Base-by-base conservation (phyloP, 2,329 filamentous ascomycete species). In the Ilyonectria mors-panacis region DNA sequence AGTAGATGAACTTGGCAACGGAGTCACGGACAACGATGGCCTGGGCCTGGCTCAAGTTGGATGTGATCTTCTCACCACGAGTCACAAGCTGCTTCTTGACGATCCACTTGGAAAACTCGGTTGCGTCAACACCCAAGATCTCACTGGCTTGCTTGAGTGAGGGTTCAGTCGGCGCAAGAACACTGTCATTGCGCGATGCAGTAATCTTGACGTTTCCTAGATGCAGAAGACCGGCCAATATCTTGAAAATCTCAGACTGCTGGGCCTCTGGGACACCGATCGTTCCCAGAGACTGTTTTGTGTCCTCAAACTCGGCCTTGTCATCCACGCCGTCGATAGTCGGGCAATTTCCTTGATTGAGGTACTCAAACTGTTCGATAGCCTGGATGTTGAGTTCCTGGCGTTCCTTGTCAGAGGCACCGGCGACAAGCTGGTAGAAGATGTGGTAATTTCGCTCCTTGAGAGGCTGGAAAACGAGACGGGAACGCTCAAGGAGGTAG, bases 401-500 rank as follows among this genome's bases (percentile, higher is more conserved):
- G 56, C 91, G 91, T 82, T 98, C 92, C 70, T 89, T 87, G 35
- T 97, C 93, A 2, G 93, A 91, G n/a, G 95, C 93, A 79, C 97
- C 96, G 56, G 95, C 94, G 51, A 98, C 91, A 58, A 99, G 88
- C 81, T 99, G 96, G 82, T 99, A 99, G 84, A 99, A 99, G 76
- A 99, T 95, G 82, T 99, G 96, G 83, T 99, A 99, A 81, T 99
- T 99, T 73, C 96, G 90, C 85, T 99, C 96, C 84, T 97, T 98
- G 70, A 98, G 85, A 47, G 96, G 96, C 80, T 99, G 96, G 82
- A 98, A 99, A 19, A 98, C 96, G 76, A 99, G 86, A 84, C 96
- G 92, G 69, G 96, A 98, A 67, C 96, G 93, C 81, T 99, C 96
- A 50, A 99, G 86, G 73, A 99, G 86, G 78, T 99, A 99, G 63